Evolutionary conservation across 2,329 filamentous ascomycete genomes (phyloP).

Genomic region (Xylariaceae sp.): DNA sequence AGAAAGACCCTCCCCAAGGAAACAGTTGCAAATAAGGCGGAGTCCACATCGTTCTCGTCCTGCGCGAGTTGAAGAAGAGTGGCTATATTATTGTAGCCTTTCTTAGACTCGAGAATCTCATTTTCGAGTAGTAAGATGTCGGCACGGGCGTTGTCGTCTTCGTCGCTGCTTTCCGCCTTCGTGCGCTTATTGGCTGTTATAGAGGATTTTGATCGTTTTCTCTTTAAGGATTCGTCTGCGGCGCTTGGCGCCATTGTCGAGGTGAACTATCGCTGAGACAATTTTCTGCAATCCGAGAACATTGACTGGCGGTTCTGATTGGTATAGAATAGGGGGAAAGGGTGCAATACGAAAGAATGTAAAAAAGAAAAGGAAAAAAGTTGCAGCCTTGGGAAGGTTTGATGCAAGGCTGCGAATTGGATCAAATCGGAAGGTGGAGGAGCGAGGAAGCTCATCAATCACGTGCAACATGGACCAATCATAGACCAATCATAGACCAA

Average conservation of each 20-base stretch:
- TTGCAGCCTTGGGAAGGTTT: slow-evolving; percentile 28
- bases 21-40: slow-evolving; percentile 70
- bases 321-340: neutral
- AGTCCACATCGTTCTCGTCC: slow-evolving; percentile 53
- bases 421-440: slow-evolving; percentile 14
- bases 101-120: slow-evolving; percentile 81
- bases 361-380: slow-evolving; percentile 22
- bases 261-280: neutral
- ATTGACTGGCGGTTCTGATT: neutral
- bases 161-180: slow-evolving; percentile 51
- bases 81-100: slow-evolving; percentile 90
- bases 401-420: slow-evolving; percentile 29
- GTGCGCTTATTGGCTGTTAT: slow-evolving; percentile 55
- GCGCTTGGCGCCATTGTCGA: slow-evolving; percentile 37
- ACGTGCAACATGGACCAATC: slow-evolving; percentile 26
- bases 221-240: slow-evolving; percentile 47
- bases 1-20: slow-evolving; percentile 87
- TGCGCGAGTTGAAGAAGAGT: slow-evolving; percentile 66
- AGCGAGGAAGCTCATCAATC: slow-evolving; percentile 29
- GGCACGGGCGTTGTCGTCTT: slow-evolving; percentile 57
- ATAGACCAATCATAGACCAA: slow-evolving; percentile 29
- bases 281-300: neutral
- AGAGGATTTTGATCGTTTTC: slow-evolving; percentile 51
- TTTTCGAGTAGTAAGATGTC: slow-evolving; percentile 76
- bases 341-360: neutral